Evolutionary conservation across 306 rosid species (phyloP).

Genomic region (Medicago arabica): DNA sequence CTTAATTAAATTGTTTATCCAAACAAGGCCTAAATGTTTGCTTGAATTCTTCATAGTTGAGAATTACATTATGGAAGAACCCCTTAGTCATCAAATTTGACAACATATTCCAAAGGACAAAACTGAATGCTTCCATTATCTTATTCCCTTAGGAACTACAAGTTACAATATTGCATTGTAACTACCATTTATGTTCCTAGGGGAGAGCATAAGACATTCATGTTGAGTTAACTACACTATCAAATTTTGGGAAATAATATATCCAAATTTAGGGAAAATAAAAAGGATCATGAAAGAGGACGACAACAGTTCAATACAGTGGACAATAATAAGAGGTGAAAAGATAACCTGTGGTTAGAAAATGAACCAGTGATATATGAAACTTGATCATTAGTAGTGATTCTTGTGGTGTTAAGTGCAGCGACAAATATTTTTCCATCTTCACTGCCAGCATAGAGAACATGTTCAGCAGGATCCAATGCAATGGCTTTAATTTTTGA

Average conservation of each 20-base stretch:
- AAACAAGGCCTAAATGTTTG: background rate
- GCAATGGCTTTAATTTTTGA: conserved; percentile 66
- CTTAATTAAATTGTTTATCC: too few relatives aligned
- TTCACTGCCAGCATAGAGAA: conserved; percentile 76
- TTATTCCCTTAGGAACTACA: conserved; percentile 1
- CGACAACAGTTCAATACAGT: background rate
- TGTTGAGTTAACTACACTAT: conserved; percentile 2
- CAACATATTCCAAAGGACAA: conserved; percentile 17
- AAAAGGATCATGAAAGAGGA: conserved; percentile 8
- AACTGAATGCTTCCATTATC: conserved; percentile 11
- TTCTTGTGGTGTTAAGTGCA: conserved; percentile 66
- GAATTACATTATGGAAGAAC: background rate
- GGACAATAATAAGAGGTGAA: conserved; percentile 19
- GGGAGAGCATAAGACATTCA: background rate
- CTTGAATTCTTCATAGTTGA: conserved; percentile 5
- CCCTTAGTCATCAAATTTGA: background rate
- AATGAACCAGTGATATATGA: conserved; percentile 65
- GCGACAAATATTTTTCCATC: conserved; percentile 74
- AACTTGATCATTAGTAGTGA: conserved; percentile 53
- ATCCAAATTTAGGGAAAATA: background rate
- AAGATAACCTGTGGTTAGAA: conserved; percentile 73
- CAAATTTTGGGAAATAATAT: conserved; percentile 3
- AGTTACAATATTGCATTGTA: background rate
- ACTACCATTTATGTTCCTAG: background rate
- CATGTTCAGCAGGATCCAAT: conserved; percentile 78